Evolutionary conservation across 768 basidiomycete species (phyloP).

Genomic region (Russula olivacea): DNA sequence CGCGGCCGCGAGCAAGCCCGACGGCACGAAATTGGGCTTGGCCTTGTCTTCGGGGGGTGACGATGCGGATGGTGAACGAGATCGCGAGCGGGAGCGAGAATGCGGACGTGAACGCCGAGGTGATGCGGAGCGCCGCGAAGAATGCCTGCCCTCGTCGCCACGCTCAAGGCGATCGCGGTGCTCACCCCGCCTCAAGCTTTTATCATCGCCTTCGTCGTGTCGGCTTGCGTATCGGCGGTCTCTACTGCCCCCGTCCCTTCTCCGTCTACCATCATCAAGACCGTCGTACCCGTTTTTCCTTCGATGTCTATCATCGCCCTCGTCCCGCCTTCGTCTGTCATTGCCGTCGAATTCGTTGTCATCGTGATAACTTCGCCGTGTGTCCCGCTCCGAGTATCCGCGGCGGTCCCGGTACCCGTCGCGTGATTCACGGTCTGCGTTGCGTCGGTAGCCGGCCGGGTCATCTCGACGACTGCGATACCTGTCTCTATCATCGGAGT

Average conservation of each 20-base stretch:
- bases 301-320: conserved; percentile 21
- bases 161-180: conserved; percentile 38
- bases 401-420: neutral
- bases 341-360: neutral
- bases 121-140: conserved; percentile 54
- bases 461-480: conserved; percentile 5
- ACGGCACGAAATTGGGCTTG: conserved; percentile 86
- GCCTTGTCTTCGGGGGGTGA: conserved; percentile 49
- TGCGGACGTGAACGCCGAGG: conserved; percentile 35
- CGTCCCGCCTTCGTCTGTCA: neutral
- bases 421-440: conserved; percentile 9
- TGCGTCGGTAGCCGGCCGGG: neutral
- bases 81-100: conserved; percentile 27
- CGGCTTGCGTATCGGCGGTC: conserved; percentile 24
- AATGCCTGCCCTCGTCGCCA: conserved; percentile 31
- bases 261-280: conserved; percentile 22
- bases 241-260: conserved; percentile 28
- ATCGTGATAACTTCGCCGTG: neutral
- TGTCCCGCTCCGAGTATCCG: conserved; percentile 6
- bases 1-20: conserved; percentile 90
- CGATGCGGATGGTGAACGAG: conserved; percentile 36
- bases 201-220: conserved; percentile 29
- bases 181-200: conserved; percentile 38
- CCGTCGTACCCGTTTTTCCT: neutral
- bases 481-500: conserved; percentile 6